A percentile compares a stretch with the other conserved stretches of the same genome.
These are phyloP conservation scores for Phlyctochytrium bullatum DNA, from an alignment of 192 early-diverging fungal genomes.

Conservation along the genomic window DNA sequence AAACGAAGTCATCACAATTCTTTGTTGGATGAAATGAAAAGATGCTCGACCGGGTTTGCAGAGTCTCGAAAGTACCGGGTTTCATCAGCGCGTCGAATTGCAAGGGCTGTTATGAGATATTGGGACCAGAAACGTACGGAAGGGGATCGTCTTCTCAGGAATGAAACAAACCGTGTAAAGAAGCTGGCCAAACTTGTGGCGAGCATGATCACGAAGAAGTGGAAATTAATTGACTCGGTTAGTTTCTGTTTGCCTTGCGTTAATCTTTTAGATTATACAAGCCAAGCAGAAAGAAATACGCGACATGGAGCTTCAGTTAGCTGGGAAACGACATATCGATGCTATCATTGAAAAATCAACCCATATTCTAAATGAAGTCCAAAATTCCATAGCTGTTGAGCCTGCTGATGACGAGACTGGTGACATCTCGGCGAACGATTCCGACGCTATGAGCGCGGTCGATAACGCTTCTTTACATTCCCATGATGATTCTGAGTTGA, in stretches of 20 bases:
- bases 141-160: conserved; percentile 44
- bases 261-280: conserved; percentile 45
- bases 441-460: conserved; percentile 19
- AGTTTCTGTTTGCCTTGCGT: too few species aligned
- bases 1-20: conserved; percentile 34
- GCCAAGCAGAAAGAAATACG: conserved; percentile 58
- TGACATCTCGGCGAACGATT: conserved; percentile 33
- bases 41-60: conserved; percentile 36
- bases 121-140: conserved; percentile 56
- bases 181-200: conserved; percentile 66
- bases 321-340: conserved; percentile 66
- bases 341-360: conserved; percentile 72
- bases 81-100: conserved; percentile 12
- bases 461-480: neutral
- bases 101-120: conserved; percentile 19
- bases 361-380: conserved; percentile 54
- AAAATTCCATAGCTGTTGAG: conserved; percentile 2
- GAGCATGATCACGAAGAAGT: conserved; percentile 66
- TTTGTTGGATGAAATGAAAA: conserved; percentile 48
- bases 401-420: conserved; percentile 24
- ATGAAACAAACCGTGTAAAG: conserved; percentile 48
- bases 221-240: conserved; percentile 49
- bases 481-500: conserved; percentile 49
- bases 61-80: conserved; percentile 38
- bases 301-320: conserved; percentile 56